phyloP scores from a whole-genome alignment of 345 rosid species.

The Eutrema japonicum region DNA sequence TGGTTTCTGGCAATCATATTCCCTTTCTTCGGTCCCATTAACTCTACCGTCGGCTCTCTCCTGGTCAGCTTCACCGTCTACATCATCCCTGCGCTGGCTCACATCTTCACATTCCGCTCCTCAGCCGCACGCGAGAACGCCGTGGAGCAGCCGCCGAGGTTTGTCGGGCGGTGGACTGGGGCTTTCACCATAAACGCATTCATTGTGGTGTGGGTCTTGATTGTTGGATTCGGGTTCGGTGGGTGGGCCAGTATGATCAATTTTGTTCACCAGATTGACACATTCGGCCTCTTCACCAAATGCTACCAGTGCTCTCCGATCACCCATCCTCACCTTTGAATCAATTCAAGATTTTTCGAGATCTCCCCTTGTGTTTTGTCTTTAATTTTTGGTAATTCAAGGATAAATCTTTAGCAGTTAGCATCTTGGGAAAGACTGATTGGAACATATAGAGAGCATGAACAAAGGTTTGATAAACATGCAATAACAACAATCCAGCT shows the following conservation, averaged over 20 bases:
- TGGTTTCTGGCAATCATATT: conserved; percentile 95
- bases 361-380: too few relatives aligned
- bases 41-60: conserved; percentile 95
- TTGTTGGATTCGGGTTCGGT: conserved; percentile 96
- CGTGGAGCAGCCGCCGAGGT: conserved; percentile 85
- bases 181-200: conserved; percentile 73
- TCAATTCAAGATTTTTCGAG: too few relatives aligned
- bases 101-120: conserved; percentile 86
- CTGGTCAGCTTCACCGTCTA: conserved; percentile 99
- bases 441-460: not conserved
- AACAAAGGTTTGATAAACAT: conserved; percentile 1
- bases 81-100: conserved; percentile 94
- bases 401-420: too few relatives aligned
- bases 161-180: conserved; percentile 83
- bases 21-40: conserved; percentile 98
- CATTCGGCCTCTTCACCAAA: conserved; percentile 92
- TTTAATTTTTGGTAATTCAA: too few relatives aligned
- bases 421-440: too few relatives aligned
- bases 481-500: conserved; percentile 29
- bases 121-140: conserved; percentile 96
- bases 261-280: conserved; percentile 90
- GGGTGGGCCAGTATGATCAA: conserved; percentile 95
- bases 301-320: conserved; percentile 85
- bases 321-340: conserved; percentile 47
- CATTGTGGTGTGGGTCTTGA: conserved; percentile 87